A percentile compares a stretch with the other conserved stretches of the same genome.
These are phyloP conservation scores for Tuber microsphaerosporum DNA, from an alignment of 495 filamentous ascomycete species.

Conservation along the genomic window DNA sequence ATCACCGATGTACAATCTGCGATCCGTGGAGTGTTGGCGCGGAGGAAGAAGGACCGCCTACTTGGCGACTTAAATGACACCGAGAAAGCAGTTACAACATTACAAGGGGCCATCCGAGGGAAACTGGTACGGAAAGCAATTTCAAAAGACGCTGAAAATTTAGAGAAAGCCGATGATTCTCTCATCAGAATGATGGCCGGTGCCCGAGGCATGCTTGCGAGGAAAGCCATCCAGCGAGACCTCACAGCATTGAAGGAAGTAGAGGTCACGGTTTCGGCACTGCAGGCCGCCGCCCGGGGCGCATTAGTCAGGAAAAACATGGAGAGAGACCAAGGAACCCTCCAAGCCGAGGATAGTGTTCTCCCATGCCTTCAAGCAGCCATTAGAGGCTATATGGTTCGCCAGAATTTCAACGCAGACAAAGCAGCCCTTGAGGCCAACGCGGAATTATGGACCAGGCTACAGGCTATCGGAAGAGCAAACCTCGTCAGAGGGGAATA, in stretches of 20 bases:
- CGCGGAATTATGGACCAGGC: constrained; percentile 45
- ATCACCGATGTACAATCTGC: constrained; percentile 29
- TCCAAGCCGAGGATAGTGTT: constrained; percentile 31
- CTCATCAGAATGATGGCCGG: constrained; percentile 42
- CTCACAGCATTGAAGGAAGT: constrained; percentile 25
- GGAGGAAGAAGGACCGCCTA: constrained; percentile 23
- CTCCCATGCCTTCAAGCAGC: constrained; percentile 48
- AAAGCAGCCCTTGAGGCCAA: constrained; percentile 44
- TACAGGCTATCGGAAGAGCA: constrained; percentile 51
- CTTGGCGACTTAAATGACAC: constrained; percentile 22
- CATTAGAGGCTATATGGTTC: constrained; percentile 51
- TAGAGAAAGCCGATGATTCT: constrained; percentile 40
- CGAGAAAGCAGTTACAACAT: constrained; percentile 21
- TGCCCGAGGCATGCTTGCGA: constrained; percentile 45
- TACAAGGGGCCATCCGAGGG: constrained; percentile 37
- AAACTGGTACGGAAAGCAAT: constrained; percentile 43
- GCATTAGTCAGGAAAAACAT: constrained; percentile 46
- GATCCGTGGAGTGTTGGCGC: constrained; percentile 43
- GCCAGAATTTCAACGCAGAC: constrained; percentile 42
- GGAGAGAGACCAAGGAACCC: constrained; percentile 42
- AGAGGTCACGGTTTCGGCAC: constrained; percentile 31
- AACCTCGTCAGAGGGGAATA: constrained; percentile 47
- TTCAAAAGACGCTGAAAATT: constrained; percentile 41
- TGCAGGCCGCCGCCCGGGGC: constrained; percentile 52
- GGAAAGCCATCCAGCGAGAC: constrained; percentile 40